Evolutionary conservation across 2,329 filamentous ascomycete species (phyloP).

Genomic region (Fusarium foetens): DNA sequence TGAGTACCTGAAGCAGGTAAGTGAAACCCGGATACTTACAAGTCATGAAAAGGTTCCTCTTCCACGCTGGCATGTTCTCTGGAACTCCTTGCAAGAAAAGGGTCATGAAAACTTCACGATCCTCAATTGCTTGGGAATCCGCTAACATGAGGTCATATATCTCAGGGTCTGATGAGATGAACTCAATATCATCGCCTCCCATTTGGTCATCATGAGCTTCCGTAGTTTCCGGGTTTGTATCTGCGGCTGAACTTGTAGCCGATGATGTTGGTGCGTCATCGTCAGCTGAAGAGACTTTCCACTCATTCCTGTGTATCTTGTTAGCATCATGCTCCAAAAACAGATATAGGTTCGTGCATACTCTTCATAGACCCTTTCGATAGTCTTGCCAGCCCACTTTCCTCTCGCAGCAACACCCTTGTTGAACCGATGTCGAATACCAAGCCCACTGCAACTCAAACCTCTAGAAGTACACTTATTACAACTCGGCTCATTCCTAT

Average conservation of each 20-base stretch:
- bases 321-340: too few species aligned
- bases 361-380: constrained; percentile 39
- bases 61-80: constrained; percentile 24
- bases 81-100: constrained; percentile 20
- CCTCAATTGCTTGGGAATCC: rapidly evolving
- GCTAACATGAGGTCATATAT: background rate
- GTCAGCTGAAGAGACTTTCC: background rate
- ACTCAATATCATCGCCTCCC: background rate
- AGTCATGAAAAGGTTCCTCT: constrained; percentile 27
- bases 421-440: constrained; percentile 42
- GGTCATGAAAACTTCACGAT: background rate
- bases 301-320: constrained; percentile 28
- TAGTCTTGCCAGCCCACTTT: constrained; percentile 43
- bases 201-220: background rate
- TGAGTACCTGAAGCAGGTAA: background rate
- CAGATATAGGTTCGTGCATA: too few species aligned
- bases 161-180: background rate
- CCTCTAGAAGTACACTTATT: constrained; percentile 38
- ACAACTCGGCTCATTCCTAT: constrained; percentile 36
- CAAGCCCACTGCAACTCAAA: constrained; percentile 39
- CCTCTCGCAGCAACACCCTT: constrained; percentile 41
- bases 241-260: background rate
- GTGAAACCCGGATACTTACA: background rate
- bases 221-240: rapidly evolving
- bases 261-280: background rate